Percentiles rank a stretch among this genome's conserved stretches.
Conservation (phyloP, 495 filamentous ascomycete species). For the Chaetomium fimeti region DNA sequence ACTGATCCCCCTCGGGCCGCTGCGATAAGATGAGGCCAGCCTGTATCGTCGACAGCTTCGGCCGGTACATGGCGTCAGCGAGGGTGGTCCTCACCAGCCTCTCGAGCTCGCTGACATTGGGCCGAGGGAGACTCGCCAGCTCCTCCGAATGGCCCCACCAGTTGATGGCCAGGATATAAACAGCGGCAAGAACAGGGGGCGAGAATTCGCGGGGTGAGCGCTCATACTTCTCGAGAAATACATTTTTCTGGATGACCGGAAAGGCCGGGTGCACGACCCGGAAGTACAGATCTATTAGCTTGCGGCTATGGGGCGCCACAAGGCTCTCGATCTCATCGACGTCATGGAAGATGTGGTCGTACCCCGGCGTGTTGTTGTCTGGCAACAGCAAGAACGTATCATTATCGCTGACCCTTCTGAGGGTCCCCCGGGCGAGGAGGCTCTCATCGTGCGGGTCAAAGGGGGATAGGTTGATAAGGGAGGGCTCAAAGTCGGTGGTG, state of each 20-base stretch:
- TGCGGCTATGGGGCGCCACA: conserved; percentile 76
- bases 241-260: conserved; percentile 82
- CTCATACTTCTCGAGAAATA: conserved; percentile 81
- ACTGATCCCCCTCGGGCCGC: conserved; percentile 79
- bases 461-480: conserved; percentile 66
- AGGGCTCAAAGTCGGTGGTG: conserved; percentile 71
- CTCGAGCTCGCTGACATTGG: conserved; percentile 75
- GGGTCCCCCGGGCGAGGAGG: conserved; percentile 61
- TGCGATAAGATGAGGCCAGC: conserved; percentile 87
- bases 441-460: conserved; percentile 73
- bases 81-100: conserved; percentile 70
- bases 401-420: conserved; percentile 76
- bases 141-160: conserved; percentile 78
- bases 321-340: conserved; percentile 77
- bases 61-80: conserved; percentile 72
- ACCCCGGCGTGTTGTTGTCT: conserved; percentile 60
- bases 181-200: conserved; percentile 78
- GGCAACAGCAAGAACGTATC: conserved; percentile 82
- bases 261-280: conserved; percentile 84
- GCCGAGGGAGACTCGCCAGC: conserved; percentile 61
- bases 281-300: conserved; percentile 84
- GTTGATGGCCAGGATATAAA: conserved; percentile 88
- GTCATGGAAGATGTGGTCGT: conserved; percentile 61
- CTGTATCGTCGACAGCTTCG: conserved; percentile 91
- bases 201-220: conserved; percentile 74